A percentile compares a stretch with the other conserved stretches of the same genome.
phyloP scores from a whole-genome alignment of 441 rosid genomes.

The Mallotus repandus region DNA sequence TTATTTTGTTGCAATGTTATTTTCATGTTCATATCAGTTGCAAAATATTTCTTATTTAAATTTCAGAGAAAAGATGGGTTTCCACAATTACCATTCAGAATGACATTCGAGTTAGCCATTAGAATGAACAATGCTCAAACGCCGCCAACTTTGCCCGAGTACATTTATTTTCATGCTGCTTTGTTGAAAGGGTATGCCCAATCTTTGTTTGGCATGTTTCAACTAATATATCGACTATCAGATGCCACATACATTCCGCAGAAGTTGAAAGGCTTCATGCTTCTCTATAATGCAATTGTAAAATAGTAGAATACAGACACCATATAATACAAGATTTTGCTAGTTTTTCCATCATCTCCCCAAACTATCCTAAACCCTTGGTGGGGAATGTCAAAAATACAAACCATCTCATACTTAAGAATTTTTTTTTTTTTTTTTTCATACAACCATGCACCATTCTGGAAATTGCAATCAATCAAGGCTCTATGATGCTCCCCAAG shows the following conservation, averaged over 20 bases:
- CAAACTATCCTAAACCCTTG: neutral
- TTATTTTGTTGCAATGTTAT: neutral
- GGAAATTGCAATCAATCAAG: neutral
- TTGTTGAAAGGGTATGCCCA: too few species aligned
- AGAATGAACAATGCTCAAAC: too few species aligned
- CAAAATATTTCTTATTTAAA: neutral
- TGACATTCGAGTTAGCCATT: too few species aligned
- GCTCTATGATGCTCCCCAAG: neutral
- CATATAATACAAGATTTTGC: neutral
- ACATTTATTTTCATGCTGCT: too few species aligned
- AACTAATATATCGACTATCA: neutral
- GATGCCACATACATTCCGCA: neutral
- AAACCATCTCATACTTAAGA: neutral
- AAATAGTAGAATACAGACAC: neutral
- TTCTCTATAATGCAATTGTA: neutral
- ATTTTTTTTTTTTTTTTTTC: neutral
- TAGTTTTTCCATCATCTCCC: neutral
- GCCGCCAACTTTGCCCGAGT: too few species aligned
- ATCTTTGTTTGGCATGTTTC: too few species aligned
- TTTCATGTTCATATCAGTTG: constrained; percentile 13
- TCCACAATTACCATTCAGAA: neutral
- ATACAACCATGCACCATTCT: neutral
- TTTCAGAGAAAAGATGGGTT: neutral
- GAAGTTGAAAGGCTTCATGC: too few species aligned
- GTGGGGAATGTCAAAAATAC: neutral